A percentile compares a stretch with the other conserved stretches of the same genome.
These are phyloP conservation scores for Sarocladium strictum DNA, from an alignment of 2,329 filamentous ascomycete species.

Conservation along the genomic window DNA sequence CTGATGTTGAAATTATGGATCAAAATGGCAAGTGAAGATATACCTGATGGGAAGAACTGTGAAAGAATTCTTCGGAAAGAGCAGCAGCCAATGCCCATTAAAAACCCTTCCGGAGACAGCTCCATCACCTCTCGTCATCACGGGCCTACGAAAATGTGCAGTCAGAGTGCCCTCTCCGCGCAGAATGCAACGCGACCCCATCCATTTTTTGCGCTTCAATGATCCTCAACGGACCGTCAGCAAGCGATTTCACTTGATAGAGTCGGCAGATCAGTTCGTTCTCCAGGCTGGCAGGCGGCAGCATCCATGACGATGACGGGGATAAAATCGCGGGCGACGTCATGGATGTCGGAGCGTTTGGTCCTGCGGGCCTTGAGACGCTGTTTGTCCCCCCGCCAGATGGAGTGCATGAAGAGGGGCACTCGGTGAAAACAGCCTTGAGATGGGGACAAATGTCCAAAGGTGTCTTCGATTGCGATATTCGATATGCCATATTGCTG, in stretches of 20 bases:
- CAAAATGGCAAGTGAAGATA: background rate
- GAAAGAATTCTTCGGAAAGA: background rate
- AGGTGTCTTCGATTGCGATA: too few relatives aligned
- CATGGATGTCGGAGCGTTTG: conserved; percentile 9
- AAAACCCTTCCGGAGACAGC: background rate
- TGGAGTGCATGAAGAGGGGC: background rate
- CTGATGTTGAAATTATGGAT: too few relatives aligned
- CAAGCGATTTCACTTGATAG: background rate
- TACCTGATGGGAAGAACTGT: background rate
- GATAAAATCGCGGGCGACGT: conserved; percentile 1
- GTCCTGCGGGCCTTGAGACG: background rate
- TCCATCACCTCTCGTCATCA: background rate
- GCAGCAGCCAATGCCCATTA: background rate
- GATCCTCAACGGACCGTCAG: background rate
- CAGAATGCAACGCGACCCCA: background rate
- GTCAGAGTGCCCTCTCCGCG: background rate
- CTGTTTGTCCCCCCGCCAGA: background rate
- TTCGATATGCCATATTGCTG: background rate
- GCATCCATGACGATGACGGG: conserved; percentile 5
- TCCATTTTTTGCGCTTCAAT: background rate
- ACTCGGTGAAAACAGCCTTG: too few relatives aligned
- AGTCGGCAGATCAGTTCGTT: too few relatives aligned
- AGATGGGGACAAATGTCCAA: too few relatives aligned
- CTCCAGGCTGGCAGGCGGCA: background rate
- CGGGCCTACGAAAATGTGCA: too few relatives aligned